These are phyloP conservation scores for Trypanosoma melophagium DNA, from an alignment of 208 protist species.

Conservation along the genomic window DNA sequence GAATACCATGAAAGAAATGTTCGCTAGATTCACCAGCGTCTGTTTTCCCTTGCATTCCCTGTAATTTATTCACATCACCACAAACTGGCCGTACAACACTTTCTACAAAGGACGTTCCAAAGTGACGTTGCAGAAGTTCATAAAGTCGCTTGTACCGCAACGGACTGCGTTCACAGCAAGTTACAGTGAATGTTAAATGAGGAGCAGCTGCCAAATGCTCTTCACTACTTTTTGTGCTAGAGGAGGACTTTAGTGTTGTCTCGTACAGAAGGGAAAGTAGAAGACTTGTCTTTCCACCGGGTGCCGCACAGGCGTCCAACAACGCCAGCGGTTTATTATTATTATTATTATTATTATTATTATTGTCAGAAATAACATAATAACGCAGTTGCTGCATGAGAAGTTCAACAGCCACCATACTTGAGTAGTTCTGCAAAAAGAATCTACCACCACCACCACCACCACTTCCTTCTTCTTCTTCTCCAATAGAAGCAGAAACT, in stretches of 20 bases:
- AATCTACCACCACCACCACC: conserved; percentile 14
- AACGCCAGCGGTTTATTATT: conserved; percentile 27
- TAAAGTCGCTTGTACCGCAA: conserved; percentile 39
- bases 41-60: not conserved
- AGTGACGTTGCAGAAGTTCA: conserved; percentile 40
- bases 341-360: conserved; percentile 12
- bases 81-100: conserved; percentile 11
- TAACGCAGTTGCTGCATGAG: conserved; percentile 32
- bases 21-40: not conserved
- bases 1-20: conserved; percentile 56
- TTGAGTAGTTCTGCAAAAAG: conserved; percentile 80
- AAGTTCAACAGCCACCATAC: conserved; percentile 68
- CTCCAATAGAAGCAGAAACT: too few species aligned
- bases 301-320: conserved; percentile 92
- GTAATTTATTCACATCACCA: conserved; percentile 29
- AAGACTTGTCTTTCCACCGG: conserved; percentile 92
- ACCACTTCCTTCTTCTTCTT: too few species aligned
- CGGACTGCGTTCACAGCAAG: conserved; percentile 56
- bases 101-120: conserved; percentile 14
- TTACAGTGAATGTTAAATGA: conserved; percentile 20
- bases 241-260: conserved; percentile 28
- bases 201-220: not conserved
- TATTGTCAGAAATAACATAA: conserved; percentile 5
- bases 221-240: not conserved
- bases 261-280: conserved; percentile 55